These are phyloP conservation scores for Xylaria longipes DNA, from an alignment of 495 filamentous ascomycete species.

Conservation along the genomic window DNA sequence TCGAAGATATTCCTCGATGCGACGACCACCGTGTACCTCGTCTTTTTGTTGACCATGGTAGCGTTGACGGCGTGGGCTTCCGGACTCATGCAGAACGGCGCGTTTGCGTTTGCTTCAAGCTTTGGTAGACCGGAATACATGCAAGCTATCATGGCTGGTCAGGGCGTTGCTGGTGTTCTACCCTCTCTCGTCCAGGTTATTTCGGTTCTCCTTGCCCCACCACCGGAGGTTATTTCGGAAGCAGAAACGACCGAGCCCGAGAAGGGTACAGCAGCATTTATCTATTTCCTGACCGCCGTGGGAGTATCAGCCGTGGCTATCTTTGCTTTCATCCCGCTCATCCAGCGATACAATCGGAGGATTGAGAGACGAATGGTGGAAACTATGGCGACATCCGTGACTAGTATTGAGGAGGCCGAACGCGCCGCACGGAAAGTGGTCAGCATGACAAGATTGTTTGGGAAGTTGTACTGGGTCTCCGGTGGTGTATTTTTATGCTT, in stretches of 20 bases:
- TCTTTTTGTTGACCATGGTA: slow-evolving; percentile 85
- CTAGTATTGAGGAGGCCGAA: slow-evolving; percentile 54
- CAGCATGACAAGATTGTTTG: slow-evolving; percentile 68
- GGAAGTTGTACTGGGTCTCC: slow-evolving; percentile 75
- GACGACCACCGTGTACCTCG: slow-evolving; percentile 71
- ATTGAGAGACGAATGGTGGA: slow-evolving; percentile 47
- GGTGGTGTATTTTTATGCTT: slow-evolving; percentile 79
- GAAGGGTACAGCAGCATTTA: slow-evolving; percentile 74
- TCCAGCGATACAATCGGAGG: slow-evolving; percentile 51
- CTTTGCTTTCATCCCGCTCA: slow-evolving; percentile 58
- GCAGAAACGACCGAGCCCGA: slow-evolving; percentile 22
- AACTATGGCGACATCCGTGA: slow-evolving; percentile 49
- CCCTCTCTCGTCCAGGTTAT: slow-evolving; percentile 86
- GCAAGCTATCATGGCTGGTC: slow-evolving; percentile 95
- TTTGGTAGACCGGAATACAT: slow-evolving; percentile 87
- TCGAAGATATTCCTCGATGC: slow-evolving; percentile 69
- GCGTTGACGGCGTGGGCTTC: slow-evolving; percentile 75
- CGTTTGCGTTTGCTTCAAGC: slow-evolving; percentile 87
- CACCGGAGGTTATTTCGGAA: slow-evolving; percentile 27
- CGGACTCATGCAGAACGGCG: slow-evolving; percentile 90
- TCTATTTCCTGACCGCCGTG: slow-evolving; percentile 91
- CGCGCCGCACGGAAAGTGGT: slow-evolving; percentile 62
- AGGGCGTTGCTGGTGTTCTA: slow-evolving; percentile 89
- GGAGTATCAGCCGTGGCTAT: slow-evolving; percentile 64
- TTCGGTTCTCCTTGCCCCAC: slow-evolving; percentile 76